Evolutionary conservation across 2,329 filamentous ascomycete genomes (phyloP).

Genomic region (Coniochaeta sp.): DNA sequence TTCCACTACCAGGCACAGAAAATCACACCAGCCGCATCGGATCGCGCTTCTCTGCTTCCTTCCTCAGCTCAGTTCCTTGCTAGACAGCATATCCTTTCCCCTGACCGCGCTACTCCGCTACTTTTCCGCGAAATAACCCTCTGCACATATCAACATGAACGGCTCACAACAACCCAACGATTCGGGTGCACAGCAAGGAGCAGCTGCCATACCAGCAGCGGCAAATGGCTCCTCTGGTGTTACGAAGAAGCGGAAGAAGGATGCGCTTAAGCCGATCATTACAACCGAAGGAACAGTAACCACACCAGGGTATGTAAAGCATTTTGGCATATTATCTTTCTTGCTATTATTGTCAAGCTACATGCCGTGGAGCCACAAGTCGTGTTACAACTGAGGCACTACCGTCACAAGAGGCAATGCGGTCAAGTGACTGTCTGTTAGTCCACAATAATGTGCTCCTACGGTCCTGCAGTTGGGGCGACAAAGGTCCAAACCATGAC

Average conservation of each 20-base stretch:
- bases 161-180: constrained; percentile 15
- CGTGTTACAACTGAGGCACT: neutral
- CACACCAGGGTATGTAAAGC: constrained; percentile 26
- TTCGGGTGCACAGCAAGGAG: constrained; percentile 9
- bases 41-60: neutral
- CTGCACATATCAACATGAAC: constrained; percentile 14
- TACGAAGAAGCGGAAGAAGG: constrained; percentile 69
- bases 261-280: constrained; percentile 67
- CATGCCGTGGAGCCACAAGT: neutral
- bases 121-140: neutral
- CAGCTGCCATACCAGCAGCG: constrained; percentile 4
- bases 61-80: neutral
- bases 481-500: neutral
- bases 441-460: neutral
- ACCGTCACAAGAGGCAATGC: neutral
- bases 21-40: neutral
- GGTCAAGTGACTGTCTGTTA: neutral
- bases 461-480: neutral
- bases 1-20: neutral
- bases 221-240: constrained; percentile 16
- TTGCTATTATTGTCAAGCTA: neutral
- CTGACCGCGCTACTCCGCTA: neutral
- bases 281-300: constrained; percentile 47
- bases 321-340: neutral
- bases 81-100: neutral